These are phyloP conservation scores for Colletotrichum echinochloae DNA, from an alignment of 2,329 filamentous ascomycete species.

Conservation along the genomic window DNA sequence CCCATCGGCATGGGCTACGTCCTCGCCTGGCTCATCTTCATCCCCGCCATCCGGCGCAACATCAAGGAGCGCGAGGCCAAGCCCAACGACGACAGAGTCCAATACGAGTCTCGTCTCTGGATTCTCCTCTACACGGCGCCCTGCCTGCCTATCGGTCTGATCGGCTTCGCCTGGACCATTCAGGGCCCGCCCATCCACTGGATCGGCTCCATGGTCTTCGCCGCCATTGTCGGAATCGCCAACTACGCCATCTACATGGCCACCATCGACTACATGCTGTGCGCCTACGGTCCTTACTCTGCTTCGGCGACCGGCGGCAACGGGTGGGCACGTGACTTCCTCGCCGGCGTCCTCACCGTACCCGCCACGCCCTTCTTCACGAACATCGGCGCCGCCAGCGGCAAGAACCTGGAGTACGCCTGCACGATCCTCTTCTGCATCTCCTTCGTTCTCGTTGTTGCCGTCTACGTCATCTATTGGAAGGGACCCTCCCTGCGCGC, in stretches of 20 bases:
- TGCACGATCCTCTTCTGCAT: conserved; percentile 74
- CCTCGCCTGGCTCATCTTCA: conserved; percentile 70
- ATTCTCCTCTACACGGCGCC: conserved; percentile 73
- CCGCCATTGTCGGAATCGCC: conserved; percentile 75
- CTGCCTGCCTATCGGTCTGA: conserved; percentile 73
- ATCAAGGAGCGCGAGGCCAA: conserved; percentile 62
- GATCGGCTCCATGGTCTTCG: conserved; percentile 76
- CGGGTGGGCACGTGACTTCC: conserved; percentile 78
- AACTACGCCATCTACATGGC: conserved; percentile 83
- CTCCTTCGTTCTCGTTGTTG: conserved; percentile 69
- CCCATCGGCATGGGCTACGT: conserved; percentile 76
- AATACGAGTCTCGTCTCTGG: conserved; percentile 76
- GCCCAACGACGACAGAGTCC: conserved; percentile 67
- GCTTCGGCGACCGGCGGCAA: conserved; percentile 83
- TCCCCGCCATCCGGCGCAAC: conserved; percentile 68
- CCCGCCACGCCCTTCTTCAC: conserved; percentile 74
- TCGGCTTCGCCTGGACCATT: conserved; percentile 77
- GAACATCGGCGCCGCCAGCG: conserved; percentile 62
- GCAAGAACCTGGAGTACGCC: conserved; percentile 68
- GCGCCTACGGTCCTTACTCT: conserved; percentile 78
- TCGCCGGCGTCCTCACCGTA: conserved; percentile 78
- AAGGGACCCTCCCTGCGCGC: conserved; percentile 70
- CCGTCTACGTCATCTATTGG: conserved; percentile 76
- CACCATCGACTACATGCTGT: conserved; percentile 83
- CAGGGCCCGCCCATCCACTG: conserved; percentile 74